Percentiles rank a stretch among this genome's conserved stretches.
Evolutionary conservation across 345 rosid species (phyloP).

Genomic region (Noccaea caerulescens): DNA sequence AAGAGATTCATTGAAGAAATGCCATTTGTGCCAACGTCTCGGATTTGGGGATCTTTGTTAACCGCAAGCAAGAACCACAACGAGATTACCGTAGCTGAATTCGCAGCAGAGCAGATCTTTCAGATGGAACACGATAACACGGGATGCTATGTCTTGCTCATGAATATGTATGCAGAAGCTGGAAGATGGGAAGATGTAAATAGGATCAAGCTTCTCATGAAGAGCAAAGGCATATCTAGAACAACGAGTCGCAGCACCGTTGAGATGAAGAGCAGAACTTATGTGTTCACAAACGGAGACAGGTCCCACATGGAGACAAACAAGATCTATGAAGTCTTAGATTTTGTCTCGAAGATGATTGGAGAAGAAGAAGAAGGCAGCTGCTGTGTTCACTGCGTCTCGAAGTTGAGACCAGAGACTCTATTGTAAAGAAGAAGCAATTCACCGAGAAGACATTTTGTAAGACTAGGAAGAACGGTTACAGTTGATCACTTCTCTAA

Average conservation of each 20-base stretch:
- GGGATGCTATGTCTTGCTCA: conserved; percentile 71
- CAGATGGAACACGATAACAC: conserved; percentile 64
- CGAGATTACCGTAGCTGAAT: conserved; percentile 61
- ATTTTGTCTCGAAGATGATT: conserved; percentile 49
- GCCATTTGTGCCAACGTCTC: conserved; percentile 62
- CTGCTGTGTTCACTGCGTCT: conserved; percentile 34
- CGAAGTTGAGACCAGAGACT: conserved; percentile 50
- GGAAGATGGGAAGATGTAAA: conserved; percentile 73
- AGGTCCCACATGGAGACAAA: conserved; percentile 43
- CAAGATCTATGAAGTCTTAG: conserved; percentile 56
- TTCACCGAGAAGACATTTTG: conserved; percentile 55
- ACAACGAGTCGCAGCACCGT: conserved; percentile 49
- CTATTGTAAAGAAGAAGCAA: conserved; percentile 44
- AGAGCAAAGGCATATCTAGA: conserved; percentile 56
- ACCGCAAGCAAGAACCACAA: conserved; percentile 66
- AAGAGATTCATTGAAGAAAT: conserved; percentile 60
- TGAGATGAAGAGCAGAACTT: conserved; percentile 47
- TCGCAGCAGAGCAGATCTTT: conserved; percentile 55
- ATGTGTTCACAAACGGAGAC: conserved; percentile 58
- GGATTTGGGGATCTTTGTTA: conserved; percentile 83
- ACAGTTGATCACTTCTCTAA: conserved; percentile 56
- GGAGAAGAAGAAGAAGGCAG: conserved; percentile 45
- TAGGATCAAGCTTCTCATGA: conserved; percentile 58
- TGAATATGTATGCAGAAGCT: conserved; percentile 78
- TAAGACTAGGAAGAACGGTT: conserved; percentile 56